These are phyloP conservation scores for Starmera quercuum DNA, from an alignment of 805 yeast genomes.

Conservation along the genomic window DNA sequence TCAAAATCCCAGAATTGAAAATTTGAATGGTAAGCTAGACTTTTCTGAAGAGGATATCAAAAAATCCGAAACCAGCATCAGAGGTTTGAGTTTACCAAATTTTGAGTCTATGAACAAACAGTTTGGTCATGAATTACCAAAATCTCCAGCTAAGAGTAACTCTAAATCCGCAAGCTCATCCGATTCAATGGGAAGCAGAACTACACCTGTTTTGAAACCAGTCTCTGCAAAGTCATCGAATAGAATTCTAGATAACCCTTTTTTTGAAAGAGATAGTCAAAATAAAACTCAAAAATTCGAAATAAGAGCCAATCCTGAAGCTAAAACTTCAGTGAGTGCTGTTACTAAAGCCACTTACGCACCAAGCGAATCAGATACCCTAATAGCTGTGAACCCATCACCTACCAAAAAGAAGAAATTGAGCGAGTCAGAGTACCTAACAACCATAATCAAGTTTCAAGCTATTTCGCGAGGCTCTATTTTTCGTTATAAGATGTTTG, in stretches of 20 bases:
- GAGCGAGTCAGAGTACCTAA: conserved; percentile 14
- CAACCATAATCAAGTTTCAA: conserved; percentile 46
- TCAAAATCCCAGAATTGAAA: conserved; percentile 51
- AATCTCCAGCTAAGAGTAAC: too few relatives aligned
- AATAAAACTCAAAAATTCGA: too few relatives aligned
- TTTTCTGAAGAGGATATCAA: conserved; percentile 65
- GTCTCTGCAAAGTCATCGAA: too few relatives aligned
- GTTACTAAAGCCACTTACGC: too few relatives aligned
- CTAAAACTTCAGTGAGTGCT: too few relatives aligned
- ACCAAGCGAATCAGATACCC: conserved; percentile 3
- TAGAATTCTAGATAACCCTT: conserved; percentile 12
- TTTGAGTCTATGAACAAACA: conserved; percentile 49
- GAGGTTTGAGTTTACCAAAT: conserved; percentile 70
- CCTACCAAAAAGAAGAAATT: conserved; percentile 13
- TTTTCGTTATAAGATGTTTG: conserved; percentile 55
- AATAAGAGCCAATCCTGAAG: too few relatives aligned
- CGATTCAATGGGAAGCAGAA: too few relatives aligned
- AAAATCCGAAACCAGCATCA: conserved; percentile 54
- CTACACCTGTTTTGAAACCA: too few relatives aligned
- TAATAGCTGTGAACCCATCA: conserved; percentile 7
- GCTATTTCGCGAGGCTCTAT: conserved; percentile 65
- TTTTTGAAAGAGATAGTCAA: conserved; percentile 9
- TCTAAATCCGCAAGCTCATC: too few relatives aligned
- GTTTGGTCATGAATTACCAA: conserved; percentile 24
- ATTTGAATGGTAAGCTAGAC: conserved; percentile 51